Percentiles rank a stretch among this genome's conserved stretches.
These are phyloP conservation scores for Petasospora rhodanensis DNA, from an alignment of 1,139 yeast genomes.

Conservation along the genomic window DNA sequence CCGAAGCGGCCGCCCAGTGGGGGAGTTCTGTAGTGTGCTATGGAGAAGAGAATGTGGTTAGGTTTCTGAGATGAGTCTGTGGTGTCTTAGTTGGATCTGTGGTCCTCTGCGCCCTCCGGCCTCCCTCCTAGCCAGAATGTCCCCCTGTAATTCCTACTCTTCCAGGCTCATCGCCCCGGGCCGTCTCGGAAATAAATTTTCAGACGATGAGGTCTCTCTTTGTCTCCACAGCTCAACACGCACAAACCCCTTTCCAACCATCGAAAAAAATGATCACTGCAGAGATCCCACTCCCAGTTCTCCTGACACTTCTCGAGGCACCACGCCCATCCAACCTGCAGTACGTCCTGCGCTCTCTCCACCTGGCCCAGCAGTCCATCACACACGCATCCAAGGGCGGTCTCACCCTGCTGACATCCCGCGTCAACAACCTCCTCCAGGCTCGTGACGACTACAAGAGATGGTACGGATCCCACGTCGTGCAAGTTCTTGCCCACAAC, in stretches of 20 bases:
- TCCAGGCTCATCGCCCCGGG: no score
- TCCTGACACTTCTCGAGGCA: conserved; percentile 29
- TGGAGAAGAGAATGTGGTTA: no score
- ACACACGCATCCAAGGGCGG: conserved; percentile 45
- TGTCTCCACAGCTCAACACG: no score
- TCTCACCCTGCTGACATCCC: conserved; percentile 49
- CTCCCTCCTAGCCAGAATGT: no score
- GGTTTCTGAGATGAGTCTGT: no score
- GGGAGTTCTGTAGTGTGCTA: no score
- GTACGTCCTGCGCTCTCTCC: conserved; percentile 28
- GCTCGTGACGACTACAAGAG: conserved; percentile 43
- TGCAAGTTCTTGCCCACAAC: conserved; percentile 46
- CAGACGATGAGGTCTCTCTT: conserved; percentile 1
- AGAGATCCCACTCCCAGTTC: conserved; percentile 28
- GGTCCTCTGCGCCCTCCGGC: no score
- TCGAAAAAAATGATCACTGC: conserved; percentile 21
- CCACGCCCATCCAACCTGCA: conserved; percentile 31
- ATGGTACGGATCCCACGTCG: conserved; percentile 63
- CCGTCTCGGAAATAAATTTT: no score
- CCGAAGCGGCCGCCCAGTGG: no score
- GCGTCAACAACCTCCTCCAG: conserved; percentile 49
- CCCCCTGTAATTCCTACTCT: no score
- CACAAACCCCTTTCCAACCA: no score
- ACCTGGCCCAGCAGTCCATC: conserved; percentile 31
- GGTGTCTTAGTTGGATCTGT: no score